Percentiles rank a stretch among this genome's conserved stretches.
phyloP scores from a whole-genome alignment of 306 rosid genomes.

The Malus asiatica region DNA sequence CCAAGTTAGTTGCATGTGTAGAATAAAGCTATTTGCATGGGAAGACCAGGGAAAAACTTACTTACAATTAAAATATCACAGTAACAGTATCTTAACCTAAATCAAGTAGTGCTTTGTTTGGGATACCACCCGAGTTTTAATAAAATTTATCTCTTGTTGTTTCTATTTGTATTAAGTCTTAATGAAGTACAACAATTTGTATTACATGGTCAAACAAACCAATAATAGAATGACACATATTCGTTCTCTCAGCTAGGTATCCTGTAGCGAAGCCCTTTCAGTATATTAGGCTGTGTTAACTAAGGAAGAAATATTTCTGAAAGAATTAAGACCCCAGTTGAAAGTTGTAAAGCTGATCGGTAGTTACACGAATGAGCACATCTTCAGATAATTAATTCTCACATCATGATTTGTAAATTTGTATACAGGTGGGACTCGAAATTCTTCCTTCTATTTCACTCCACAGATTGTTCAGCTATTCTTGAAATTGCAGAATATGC shows the following conservation, averaged over 20 bases:
- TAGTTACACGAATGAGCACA: too few relatives aligned
- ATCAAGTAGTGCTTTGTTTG: background rate
- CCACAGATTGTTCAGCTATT: conserved; percentile 3
- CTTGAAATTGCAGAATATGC: conserved; percentile 36
- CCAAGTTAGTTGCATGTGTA: background rate
- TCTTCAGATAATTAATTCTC: too few relatives aligned
- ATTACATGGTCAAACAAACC: background rate
- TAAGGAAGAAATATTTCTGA: background rate
- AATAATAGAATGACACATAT: background rate
- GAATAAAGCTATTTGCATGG: background rate
- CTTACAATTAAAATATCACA: background rate
- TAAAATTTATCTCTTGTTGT: background rate
- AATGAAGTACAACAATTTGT: background rate
- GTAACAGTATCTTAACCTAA: too few relatives aligned
- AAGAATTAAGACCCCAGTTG: too few relatives aligned
- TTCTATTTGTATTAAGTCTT: background rate
- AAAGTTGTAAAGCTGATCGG: too few relatives aligned
- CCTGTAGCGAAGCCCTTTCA: background rate
- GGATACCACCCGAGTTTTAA: background rate
- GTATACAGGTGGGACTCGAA: too few relatives aligned
- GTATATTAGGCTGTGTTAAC: background rate
- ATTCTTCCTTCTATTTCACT: background rate
- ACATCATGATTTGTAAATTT: too few relatives aligned
- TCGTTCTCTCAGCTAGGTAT: background rate
- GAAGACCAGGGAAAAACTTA: background rate